A percentile compares a stretch with the other conserved stretches of the same genome.
Conservation (phyloP, 192 early-diverging fungal genomes). For the Oehlia diaphana region DNA sequence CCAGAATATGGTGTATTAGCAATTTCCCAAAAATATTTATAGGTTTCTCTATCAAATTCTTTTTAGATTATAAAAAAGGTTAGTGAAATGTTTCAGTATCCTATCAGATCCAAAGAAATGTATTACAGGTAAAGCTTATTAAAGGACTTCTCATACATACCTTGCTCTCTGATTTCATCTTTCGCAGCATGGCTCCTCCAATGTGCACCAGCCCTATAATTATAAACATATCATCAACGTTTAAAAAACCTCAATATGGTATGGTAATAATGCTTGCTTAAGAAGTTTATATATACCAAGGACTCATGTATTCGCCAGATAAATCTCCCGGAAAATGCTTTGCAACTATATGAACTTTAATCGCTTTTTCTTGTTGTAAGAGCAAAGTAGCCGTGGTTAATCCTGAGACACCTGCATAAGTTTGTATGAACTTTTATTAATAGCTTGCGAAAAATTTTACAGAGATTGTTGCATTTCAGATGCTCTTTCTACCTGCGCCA, state of each 20-base stretch:
- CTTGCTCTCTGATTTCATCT: constrained; percentile 42
- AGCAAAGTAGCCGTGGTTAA: constrained; percentile 71
- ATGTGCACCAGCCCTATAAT: constrained; percentile 50
- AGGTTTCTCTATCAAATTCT: constrained; percentile 44
- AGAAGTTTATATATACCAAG: constrained; percentile 32
- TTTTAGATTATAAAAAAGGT: constrained; percentile 7
- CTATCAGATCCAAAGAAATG: too few species aligned
- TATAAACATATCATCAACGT: background rate
- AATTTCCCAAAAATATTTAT: constrained; percentile 38
- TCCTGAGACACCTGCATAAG: constrained; percentile 65
- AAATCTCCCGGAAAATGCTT: constrained; percentile 54
- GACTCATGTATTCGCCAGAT: constrained; percentile 52
- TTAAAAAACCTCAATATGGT: background rate
- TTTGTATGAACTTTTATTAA: background rate
- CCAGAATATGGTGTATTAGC: constrained; percentile 45
- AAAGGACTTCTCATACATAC: constrained; percentile 31
- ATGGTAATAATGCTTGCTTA: constrained; percentile 15
- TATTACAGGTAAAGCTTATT: background rate
- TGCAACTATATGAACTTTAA: constrained; percentile 63
- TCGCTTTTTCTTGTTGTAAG: constrained; percentile 42
- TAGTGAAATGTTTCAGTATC: background rate
- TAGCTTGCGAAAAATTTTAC: background rate
- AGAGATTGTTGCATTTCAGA: background rate
- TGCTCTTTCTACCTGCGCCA: constrained; percentile 38
- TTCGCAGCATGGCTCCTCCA: constrained; percentile 51